A percentile compares a stretch with the other conserved stretches of the same genome.
Evolutionary conservation across 495 filamentous ascomycete genomes (phyloP).

Genomic region (Penicillium cosmopolitanum): DNA sequence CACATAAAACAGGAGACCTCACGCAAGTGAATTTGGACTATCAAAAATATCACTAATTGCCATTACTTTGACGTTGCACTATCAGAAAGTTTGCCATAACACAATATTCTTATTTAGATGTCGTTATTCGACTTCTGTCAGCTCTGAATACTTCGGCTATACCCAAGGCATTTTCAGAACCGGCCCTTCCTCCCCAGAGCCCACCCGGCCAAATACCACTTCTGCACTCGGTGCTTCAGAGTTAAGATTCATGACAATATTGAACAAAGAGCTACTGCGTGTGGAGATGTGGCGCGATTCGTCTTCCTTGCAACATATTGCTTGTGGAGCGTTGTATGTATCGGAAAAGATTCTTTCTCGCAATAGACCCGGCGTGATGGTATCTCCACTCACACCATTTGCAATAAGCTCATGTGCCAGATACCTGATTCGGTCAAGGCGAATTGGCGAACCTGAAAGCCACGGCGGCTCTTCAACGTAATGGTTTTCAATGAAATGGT

Average conservation of each 20-base stretch:
- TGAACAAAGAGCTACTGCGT: conserved; percentile 35
- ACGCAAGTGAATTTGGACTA: neutral
- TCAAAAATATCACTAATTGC: neutral
- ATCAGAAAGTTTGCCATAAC: neutral
- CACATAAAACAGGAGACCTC: neutral
- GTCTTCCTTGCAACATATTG: conserved; percentile 38
- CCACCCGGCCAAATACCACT: conserved; percentile 36
- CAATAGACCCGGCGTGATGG: conserved; percentile 27
- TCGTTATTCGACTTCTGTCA: neutral
- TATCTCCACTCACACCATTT: conserved; percentile 23
- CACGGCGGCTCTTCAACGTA: conserved; percentile 54
- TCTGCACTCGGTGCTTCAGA: conserved; percentile 29
- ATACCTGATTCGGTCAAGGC: conserved; percentile 50
- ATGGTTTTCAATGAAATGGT: conserved; percentile 60
- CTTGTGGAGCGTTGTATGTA: conserved; percentile 36
- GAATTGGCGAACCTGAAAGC: conserved; percentile 55
- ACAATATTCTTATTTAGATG: neutral
- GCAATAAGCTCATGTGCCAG: conserved; percentile 38
- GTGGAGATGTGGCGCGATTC: conserved; percentile 19
- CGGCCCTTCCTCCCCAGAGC: conserved; percentile 33
- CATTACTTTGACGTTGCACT: neutral
- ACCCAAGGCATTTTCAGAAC: conserved; percentile 36
- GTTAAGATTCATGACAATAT: conserved; percentile 45
- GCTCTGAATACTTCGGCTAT: neutral
- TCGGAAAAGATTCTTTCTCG: conserved; percentile 40